A percentile compares a stretch with the other conserved stretches of the same genome.
These are phyloP conservation scores for Seminavis robusta DNA, from an alignment of 108 stramenopile species.

Conservation along the genomic window DNA sequence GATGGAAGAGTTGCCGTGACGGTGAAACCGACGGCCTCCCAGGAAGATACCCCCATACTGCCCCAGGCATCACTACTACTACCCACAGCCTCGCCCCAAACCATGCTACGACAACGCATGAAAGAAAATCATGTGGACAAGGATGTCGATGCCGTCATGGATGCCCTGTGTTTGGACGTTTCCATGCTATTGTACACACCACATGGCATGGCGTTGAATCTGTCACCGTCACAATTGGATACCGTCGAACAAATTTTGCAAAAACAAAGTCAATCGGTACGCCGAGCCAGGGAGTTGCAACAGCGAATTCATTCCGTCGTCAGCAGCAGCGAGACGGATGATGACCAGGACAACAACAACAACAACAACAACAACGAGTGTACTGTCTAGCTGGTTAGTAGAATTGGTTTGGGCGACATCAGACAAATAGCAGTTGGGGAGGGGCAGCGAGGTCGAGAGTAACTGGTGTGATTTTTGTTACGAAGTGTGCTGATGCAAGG, in stretches of 20 bases:
- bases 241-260: conserved; percentile 47
- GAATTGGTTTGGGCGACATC: too few species aligned
- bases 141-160: conserved; percentile 59
- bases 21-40: not conserved
- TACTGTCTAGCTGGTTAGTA: too few species aligned
- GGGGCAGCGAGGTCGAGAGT: too few species aligned
- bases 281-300: conserved; percentile 53
- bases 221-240: conserved; percentile 74
- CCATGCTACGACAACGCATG: conserved; percentile 28
- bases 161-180: conserved; percentile 69
- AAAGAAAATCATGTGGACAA: too few species aligned
- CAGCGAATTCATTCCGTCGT: conserved; percentile 32
- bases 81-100: conserved; percentile 5
- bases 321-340: too few species aligned
- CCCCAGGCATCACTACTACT: too few species aligned
- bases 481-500: too few species aligned
- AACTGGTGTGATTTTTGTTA: too few species aligned
- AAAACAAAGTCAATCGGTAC: conserved; percentile 48
- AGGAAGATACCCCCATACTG: not conserved
- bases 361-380: too few species aligned
- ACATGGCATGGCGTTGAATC: conserved; percentile 67
- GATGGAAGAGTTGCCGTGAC: conserved; percentile 1
- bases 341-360: too few species aligned
- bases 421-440: too few species aligned
- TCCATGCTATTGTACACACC: conserved; percentile 59